Evolutionary conservation across 106 monocot species (phyloP).

Genomic region (Dioscorea alata): DNA sequence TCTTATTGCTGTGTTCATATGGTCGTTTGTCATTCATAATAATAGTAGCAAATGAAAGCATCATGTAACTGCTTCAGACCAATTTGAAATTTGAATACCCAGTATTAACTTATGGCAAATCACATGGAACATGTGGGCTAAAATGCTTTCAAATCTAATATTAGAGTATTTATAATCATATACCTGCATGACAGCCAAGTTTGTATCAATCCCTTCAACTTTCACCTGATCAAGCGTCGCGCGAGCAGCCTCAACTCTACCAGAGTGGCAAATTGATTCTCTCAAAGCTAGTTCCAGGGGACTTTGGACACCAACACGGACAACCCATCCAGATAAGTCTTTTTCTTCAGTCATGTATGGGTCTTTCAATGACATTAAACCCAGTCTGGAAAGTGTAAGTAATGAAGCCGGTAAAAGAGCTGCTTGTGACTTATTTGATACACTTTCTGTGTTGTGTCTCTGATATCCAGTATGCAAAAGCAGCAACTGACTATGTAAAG

Average conservation of each 20-base stretch:
- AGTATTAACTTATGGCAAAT: no score
- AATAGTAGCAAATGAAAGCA: not conserved
- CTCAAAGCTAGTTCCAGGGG: slow-evolving; percentile 61
- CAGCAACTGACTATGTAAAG: slow-evolving; percentile 61
- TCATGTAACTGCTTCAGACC: not conserved
- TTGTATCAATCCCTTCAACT: slow-evolving; percentile 86
- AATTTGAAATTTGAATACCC: no score
- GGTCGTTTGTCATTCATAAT: no score
- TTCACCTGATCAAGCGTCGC: slow-evolving; percentile 87
- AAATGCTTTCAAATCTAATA: not conserved
- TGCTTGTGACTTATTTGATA: slow-evolving; percentile 7
- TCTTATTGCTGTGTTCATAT: no score
- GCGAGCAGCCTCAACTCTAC: slow-evolving; percentile 61
- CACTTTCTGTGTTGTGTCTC: slow-evolving; percentile 1
- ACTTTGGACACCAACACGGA: slow-evolving; percentile 46
- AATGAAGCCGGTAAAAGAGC: slow-evolving; percentile 48
- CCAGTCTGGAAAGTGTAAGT: slow-evolving; percentile 45
- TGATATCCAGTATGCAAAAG: slow-evolving; percentile 22
- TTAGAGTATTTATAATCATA: not conserved
- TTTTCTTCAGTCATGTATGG: slow-evolving; percentile 30
- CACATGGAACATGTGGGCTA: no score
- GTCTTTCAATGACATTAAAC: slow-evolving; percentile 35
- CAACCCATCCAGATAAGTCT: slow-evolving; percentile 18
- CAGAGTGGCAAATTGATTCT: slow-evolving; percentile 60
- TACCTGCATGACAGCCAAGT: slow-evolving; percentile 84